Evolutionary conservation across 306 rosid species (phyloP).

Genomic region (Casuarina equisetifolia): DNA sequence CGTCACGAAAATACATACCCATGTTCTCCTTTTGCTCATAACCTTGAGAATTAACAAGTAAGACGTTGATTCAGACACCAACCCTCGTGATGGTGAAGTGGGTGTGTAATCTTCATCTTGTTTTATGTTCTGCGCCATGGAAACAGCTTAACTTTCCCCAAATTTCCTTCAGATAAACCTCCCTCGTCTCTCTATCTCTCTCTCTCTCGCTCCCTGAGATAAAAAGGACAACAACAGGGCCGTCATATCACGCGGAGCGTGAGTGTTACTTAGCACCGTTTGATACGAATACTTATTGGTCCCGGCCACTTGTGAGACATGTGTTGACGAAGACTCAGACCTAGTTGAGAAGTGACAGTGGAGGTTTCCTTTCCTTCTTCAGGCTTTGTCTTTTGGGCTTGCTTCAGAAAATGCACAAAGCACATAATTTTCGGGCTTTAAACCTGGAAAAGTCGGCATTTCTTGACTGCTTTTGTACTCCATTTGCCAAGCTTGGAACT

Average conservation of each 20-base stretch:
- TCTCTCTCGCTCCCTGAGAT: neutral
- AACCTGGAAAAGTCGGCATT: neutral
- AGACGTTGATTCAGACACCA: constrained; percentile 42
- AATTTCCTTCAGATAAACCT: neutral
- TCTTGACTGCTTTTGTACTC: neutral
- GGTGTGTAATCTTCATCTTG: constrained; percentile 32
- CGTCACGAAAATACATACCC: constrained; percentile 61
- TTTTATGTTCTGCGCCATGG: constrained; percentile 42
- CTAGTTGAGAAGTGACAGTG: neutral
- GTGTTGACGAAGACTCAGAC: too few species aligned
- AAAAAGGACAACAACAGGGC: too few species aligned
- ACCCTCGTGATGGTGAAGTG: constrained; percentile 25
- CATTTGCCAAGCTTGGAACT: too few species aligned
- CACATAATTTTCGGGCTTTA: neutral
- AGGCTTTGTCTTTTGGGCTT: neutral
- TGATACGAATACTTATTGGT: neutral
- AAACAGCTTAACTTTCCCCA: neutral
- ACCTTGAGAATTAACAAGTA: constrained; percentile 47
- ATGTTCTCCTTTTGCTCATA: constrained; percentile 83
- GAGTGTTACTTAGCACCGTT: too few species aligned
- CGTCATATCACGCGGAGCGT: too few species aligned
- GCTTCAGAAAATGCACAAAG: neutral
- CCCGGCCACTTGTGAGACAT: too few species aligned
- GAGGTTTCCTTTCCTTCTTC: neutral
- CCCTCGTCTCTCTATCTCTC: neutral